Evolutionary conservation across 176 grass and related monocot genomes (phyloP), one percentile per base, ranked within the genome.

Genomic region (Zea luxurians): DNA sequence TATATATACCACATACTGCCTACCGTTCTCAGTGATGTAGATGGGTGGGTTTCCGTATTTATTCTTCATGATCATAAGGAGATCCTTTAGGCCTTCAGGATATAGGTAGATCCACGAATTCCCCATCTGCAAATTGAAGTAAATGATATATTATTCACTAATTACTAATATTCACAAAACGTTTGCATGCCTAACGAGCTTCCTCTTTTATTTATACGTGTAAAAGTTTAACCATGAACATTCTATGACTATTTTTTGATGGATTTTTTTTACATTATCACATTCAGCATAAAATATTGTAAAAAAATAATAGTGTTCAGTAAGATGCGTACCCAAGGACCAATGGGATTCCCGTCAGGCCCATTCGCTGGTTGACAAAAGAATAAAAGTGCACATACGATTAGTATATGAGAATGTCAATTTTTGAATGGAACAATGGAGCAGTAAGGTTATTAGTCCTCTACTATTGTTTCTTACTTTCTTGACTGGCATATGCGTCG

Each of bases 11-110:
- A 7, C 38, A 40, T 37, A 41, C 38, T 44, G 8, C 34, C 67
- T 78, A 75, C 85, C 85, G 6, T 88, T 88, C 50, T 88, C 85
- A 2, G 85, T 88, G 41, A 88, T 83, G 68, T 73, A 73, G 16
- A 88, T 4, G 0, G 73, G 80, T 59, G 74, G 85, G 21, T 83
- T 88, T 6, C 53, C 38, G 8, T 88, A 88, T 50, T 34, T 88
- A 0, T 78, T 10, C 80, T 68, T 88, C 11, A 78, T 73, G 27
- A 45, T 18, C 73, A 68, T 46, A 21, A 83, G 66, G 7, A 88
- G 43, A 21, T 73, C 45, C 18, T 20, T 60, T 3, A 88, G 50
- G 34, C 85, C 85, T 52, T 78, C 40, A 0, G 80, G 80, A 42
- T 84, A 78, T 0, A 27, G 8, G 1, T 27, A 10, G 8, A 83